Conservation (phyloP, 257 asterid species). For the Salvia miltiorrhiza region DNA sequence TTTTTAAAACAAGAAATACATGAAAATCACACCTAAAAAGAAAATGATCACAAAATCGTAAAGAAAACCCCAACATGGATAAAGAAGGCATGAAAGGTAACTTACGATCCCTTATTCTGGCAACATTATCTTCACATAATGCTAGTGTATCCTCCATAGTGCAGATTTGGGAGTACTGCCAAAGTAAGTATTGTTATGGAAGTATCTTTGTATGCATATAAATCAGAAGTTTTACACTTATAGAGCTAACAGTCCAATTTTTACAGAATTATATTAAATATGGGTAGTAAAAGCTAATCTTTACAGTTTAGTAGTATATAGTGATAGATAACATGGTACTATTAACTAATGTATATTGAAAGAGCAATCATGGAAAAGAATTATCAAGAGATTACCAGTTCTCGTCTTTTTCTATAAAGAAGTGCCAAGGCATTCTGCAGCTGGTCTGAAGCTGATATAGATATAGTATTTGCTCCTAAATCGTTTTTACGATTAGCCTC, state of each 20-base stretch:
- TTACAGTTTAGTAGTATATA: background rate
- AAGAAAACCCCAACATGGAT: background rate
- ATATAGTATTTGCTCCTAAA: slow-evolving; percentile 17
- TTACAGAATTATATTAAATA: background rate
- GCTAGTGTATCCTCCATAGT: slow-evolving; percentile 32
- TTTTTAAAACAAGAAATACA: background rate
- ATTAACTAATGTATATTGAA: background rate
- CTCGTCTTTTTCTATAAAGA: slow-evolving; percentile 36
- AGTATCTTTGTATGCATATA: background rate
- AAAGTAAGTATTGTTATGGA: background rate
- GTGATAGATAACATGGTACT: no score
- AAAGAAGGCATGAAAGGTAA: slow-evolving; percentile 1
- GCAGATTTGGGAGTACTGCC: slow-evolving; percentile 31
- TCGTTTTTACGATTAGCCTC: slow-evolving; percentile 4
- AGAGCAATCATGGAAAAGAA: background rate
- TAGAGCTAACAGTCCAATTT: background rate
- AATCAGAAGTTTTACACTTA: background rate
- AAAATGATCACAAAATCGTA: background rate
- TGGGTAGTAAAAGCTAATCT: background rate
- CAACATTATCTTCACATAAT: slow-evolving; percentile 26
- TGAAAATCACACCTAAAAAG: background rate
- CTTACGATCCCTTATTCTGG: slow-evolving; percentile 37
- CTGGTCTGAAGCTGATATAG: slow-evolving; percentile 32
- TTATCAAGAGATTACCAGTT: slow-evolving; percentile 43
- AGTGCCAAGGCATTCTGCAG: slow-evolving; percentile 39